phyloP scores from a whole-genome alignment of 192 early-diverging fungal genomes.

The Pecoramyces ruminantium region DNA sequence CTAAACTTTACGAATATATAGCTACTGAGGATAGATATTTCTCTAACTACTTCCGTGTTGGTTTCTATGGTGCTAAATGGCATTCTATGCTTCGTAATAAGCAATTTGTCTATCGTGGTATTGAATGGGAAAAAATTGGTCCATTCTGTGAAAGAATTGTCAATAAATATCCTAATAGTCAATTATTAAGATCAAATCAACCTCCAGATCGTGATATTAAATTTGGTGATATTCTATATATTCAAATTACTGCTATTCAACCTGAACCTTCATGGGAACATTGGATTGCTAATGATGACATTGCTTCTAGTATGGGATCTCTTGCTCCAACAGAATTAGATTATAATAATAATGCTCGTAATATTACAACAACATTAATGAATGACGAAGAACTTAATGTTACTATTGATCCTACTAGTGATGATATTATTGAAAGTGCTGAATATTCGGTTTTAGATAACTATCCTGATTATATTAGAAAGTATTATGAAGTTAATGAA shows the following conservation, averaged over 20 bases:
- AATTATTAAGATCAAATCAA: slow-evolving; percentile 21
- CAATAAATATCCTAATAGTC: slow-evolving; percentile 40
- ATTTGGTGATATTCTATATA: slow-evolving; percentile 27
- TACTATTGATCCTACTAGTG: slow-evolving; percentile 2
- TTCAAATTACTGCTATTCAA: slow-evolving; percentile 50
- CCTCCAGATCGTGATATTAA: slow-evolving; percentile 23
- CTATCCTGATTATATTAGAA: slow-evolving; percentile 25
- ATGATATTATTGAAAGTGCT: background rate
- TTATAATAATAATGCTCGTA: background rate
- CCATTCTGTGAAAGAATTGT: slow-evolving; percentile 53
- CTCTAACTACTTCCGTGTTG: slow-evolving; percentile 53
- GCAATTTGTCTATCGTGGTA: slow-evolving; percentile 51
- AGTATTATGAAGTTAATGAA: slow-evolving; percentile 49
- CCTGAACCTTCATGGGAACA: slow-evolving; percentile 29
- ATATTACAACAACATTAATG: background rate
- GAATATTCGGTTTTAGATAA: slow-evolving; percentile 6
- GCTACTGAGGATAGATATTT: slow-evolving; percentile 29
- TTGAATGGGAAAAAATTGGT: slow-evolving; percentile 57
- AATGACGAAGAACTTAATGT: background rate
- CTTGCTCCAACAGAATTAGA: background rate
- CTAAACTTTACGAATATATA: slow-evolving; percentile 26
- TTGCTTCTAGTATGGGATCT: background rate
- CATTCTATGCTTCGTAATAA: slow-evolving; percentile 27
- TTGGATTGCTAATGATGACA: slow-evolving; percentile 4
- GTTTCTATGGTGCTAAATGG: slow-evolving; percentile 48